phyloP scores from a whole-genome alignment of 2,329 filamentous ascomycete species.

The Neofusicoccum parvum region DNA sequence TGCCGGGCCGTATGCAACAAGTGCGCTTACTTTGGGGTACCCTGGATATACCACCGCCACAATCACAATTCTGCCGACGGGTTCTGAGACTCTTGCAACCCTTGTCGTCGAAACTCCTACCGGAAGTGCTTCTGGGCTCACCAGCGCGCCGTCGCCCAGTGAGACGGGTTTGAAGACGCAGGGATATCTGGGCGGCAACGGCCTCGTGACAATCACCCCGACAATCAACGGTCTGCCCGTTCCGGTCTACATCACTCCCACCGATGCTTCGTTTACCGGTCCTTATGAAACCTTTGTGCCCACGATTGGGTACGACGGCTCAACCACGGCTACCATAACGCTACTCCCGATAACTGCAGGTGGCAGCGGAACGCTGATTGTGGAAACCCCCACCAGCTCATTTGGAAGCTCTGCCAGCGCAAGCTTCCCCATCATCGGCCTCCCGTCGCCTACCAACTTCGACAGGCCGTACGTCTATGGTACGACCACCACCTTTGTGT shows the following conservation, averaged over 20 bases:
- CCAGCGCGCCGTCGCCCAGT: not conserved
- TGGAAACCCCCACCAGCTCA: not conserved
- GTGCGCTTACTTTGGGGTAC: not conserved
- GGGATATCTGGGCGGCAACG: not conserved
- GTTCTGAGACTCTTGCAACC: not conserved
- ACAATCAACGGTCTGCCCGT: not conserved
- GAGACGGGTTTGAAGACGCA: not conserved
- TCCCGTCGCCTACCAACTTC: not conserved
- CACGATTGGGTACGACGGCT: not conserved
- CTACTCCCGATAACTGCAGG: not conserved
- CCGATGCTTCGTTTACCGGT: not conserved
- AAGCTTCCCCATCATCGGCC: not conserved
- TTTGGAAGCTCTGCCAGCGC: not conserved
- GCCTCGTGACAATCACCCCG: not conserved
- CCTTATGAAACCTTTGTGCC: not conserved
- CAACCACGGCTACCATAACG: not conserved
- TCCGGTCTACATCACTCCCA: not conserved
- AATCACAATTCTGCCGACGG: not conserved
- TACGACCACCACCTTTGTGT: not conserved
- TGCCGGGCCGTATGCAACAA: not conserved
- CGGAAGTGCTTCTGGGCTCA: not conserved
- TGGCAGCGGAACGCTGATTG: not conserved
- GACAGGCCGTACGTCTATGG: not conserved
- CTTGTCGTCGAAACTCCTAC: not conserved
- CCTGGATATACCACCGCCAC: not conserved